phyloP scores from a whole-genome alignment of 371 early-diverging fungal species.

The Choanephora cucurbitarum region DNA sequence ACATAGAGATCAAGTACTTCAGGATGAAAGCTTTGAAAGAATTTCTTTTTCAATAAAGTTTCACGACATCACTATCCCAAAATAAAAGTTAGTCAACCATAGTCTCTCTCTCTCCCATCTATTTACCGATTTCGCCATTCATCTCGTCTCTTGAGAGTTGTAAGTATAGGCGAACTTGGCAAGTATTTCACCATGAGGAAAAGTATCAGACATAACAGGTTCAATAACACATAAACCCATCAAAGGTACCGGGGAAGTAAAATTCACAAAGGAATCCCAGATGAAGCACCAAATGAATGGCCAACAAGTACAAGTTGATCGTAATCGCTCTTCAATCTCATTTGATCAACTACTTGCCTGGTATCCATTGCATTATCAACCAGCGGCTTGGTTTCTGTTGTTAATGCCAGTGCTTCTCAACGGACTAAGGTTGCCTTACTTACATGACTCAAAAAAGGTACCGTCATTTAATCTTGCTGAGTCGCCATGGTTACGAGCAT shows the following conservation, averaged over 20 bases:
- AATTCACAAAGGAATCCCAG: constrained; percentile 40
- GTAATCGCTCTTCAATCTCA: constrained; percentile 24
- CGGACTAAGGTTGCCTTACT: too few relatives aligned
- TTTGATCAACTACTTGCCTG: constrained; percentile 33
- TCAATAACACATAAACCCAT: constrained; percentile 35
- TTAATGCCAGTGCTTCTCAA: too few relatives aligned
- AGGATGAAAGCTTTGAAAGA: constrained; percentile 40
- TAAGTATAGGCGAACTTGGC: constrained; percentile 8
- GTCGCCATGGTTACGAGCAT: constrained; percentile 51
- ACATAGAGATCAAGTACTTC: constrained; percentile 43
- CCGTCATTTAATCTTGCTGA: constrained; percentile 43
- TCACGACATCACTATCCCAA: constrained; percentile 32
- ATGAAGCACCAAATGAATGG: constrained; percentile 48
- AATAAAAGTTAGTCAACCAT: background rate
- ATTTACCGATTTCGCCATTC: constrained; percentile 35
- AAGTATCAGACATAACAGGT: constrained; percentile 25
- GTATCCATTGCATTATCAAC: constrained; percentile 49
- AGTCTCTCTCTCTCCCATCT: background rate
- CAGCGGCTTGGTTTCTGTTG: constrained; percentile 30
- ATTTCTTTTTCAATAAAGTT: constrained; percentile 22
- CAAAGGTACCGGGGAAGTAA: constrained; percentile 38
- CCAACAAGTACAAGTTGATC: constrained; percentile 42
- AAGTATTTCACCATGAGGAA: constrained; percentile 16
- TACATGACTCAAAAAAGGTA: constrained; percentile 29
- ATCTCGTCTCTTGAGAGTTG: constrained; percentile 26